Percentiles rank a stretch among this genome's conserved stretches.
These are phyloP conservation scores for Pythium phragmiticola DNA, from an alignment of 352 stramenopile species.

Conservation along the genomic window DNA sequence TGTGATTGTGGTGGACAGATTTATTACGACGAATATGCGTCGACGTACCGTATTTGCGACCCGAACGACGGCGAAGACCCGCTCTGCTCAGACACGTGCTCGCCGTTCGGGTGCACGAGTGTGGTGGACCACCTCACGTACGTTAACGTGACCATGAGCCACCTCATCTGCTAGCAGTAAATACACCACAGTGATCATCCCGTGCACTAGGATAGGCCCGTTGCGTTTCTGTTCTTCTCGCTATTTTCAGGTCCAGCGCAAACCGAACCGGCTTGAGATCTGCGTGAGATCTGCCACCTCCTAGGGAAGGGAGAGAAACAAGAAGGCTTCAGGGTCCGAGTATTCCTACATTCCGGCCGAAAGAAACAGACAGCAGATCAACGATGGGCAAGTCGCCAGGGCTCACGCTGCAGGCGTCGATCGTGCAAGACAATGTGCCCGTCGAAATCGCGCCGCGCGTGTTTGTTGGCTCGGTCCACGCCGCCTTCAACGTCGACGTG, in stretches of 20 bases:
- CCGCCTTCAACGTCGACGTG: conserved; percentile 83
- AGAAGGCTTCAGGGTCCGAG: background rate
- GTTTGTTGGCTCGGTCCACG: conserved; percentile 87
- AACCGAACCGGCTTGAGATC: conserved; percentile 3
- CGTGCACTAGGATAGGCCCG: conserved; percentile 1
- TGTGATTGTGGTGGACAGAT: conserved; percentile 37
- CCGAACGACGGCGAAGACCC: conserved; percentile 61
- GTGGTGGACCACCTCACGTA: conserved; percentile 86
- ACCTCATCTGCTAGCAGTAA: conserved; percentile 66
- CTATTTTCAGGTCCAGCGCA: conserved; percentile 20
- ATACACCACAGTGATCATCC: background rate
- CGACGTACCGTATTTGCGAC: conserved; percentile 58
- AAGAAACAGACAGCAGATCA: background rate
- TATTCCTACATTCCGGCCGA: background rate
- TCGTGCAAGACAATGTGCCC: conserved; percentile 87
- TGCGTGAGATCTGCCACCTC: background rate
- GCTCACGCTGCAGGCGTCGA: conserved; percentile 55
- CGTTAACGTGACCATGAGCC: conserved; percentile 87
- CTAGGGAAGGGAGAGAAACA: background rate
- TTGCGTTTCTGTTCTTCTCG: background rate
- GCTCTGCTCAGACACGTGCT: conserved; percentile 67
- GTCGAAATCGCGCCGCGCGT: conserved; percentile 60
- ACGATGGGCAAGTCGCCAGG: conserved; percentile 56
- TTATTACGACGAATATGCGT: conserved; percentile 81
- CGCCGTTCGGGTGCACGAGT: conserved; percentile 72